Conservation (phyloP, 1,139 yeast species). For the Suhomyces wounanorum region DNA sequence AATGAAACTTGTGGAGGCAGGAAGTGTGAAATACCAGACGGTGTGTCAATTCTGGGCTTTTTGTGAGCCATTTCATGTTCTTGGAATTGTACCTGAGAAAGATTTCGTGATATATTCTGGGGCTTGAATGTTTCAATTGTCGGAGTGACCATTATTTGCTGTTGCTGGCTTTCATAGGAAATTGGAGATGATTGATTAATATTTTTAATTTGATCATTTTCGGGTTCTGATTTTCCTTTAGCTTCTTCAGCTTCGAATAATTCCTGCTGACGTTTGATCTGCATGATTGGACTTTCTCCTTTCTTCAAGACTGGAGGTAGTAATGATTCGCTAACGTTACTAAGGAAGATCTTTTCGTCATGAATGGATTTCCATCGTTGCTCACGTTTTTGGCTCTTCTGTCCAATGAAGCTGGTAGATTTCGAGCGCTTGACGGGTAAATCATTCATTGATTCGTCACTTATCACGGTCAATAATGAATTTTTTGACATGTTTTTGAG, state of each 20-base stretch:
- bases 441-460: conserved; percentile 7
- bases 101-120: neutral
- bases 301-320: conserved; percentile 40
- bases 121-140: neutral
- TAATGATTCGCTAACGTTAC: conserved; percentile 34
- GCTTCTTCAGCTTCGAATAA: conserved; percentile 3
- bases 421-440: conserved; percentile 25
- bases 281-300: conserved; percentile 38
- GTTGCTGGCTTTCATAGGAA: neutral
- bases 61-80: neutral
- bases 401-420: conserved; percentile 26
- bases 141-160: neutral
- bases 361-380: conserved; percentile 35
- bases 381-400: conserved; percentile 18
- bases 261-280: conserved; percentile 28
- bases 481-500: conserved; percentile 5
- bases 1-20: neutral
- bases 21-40: neutral
- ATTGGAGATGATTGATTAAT: neutral
- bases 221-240: neutral
- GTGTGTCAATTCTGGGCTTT: neutral
- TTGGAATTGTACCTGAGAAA: neutral
- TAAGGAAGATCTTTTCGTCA: conserved; percentile 35
- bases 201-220: neutral
- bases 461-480: conserved; percentile 12